Conservation (phyloP, 78 protist species). For the Ministeria vibrans region DNA sequence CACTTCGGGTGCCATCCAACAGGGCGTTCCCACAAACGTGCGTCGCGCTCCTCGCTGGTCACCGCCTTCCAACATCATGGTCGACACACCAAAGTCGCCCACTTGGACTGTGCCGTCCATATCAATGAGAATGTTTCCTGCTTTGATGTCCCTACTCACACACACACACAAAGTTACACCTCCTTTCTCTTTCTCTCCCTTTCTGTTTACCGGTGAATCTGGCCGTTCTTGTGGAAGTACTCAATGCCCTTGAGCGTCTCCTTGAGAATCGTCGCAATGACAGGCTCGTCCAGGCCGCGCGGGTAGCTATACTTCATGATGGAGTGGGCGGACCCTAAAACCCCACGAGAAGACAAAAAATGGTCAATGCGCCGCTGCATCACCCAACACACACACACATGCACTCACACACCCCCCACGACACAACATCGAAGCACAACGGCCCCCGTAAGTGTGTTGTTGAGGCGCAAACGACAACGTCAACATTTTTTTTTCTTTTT, state of each 20-base stretch:
- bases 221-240: conserved; percentile 83
- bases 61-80: conserved; percentile 11
- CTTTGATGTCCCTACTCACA: conserved; percentile 39
- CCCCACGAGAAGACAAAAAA: background rate
- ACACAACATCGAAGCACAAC: background rate
- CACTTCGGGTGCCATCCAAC: conserved; percentile 98
- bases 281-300: conserved; percentile 64
- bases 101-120: conserved; percentile 83
- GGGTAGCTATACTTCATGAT: conserved; percentile 30
- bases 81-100: conserved; percentile 95
- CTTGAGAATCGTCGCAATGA: conserved; percentile 77
- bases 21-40: conserved; percentile 92
- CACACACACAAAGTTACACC: background rate
- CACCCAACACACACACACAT: background rate
- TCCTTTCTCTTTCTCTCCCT: too few relatives aligned
- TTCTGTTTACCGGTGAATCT: conserved; percentile 93
- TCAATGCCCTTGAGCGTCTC: conserved; percentile 81
- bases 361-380: background rate
- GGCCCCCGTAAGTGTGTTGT: background rate
- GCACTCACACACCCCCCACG: background rate
- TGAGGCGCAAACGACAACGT: background rate
- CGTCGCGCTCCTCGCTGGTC: conserved; percentile 59
- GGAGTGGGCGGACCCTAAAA: conserved; percentile 26
- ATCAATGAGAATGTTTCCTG: conserved; percentile 89
- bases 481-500: too few relatives aligned